Base-by-base conservation (phyloP, 164 flowering plant species). In the Kingdonia uniflora region DNA sequence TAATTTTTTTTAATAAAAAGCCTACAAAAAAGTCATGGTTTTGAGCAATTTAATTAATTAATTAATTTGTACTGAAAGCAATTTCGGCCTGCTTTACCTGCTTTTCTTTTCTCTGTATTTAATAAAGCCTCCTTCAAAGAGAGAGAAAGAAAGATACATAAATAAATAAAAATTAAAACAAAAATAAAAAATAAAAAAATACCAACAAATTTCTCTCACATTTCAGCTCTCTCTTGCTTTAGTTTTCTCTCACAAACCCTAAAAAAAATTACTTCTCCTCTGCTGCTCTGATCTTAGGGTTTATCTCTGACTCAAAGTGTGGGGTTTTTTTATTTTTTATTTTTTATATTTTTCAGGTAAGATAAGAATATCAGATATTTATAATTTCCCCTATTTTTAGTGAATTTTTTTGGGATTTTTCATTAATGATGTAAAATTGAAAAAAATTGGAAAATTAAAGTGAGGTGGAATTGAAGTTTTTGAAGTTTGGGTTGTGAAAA, bases 21-120 rank as follows among this genome's bases (percentile, higher is more conserved):
- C n/a, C n/a, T n/a, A n/a, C n/a, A n/a, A n/a, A n/a, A n/a, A n/a
- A 43, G 20, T 43, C 20, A 11, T n/a, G 13, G 47, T 19, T 2
- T 43, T 19, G 7, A 3, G 47, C 11, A 43, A 22, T 43, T 43
- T 22, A 43, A 43, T 43, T 43, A 43, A 43, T 43, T 43, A 43
- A 43, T n/a, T 43, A n/a, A 43, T 37, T 16, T 43, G 5, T 43
- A n/a, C 6, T 46, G 61, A 64, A 61, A 64, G 66, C 68, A 69
- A 69, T 64, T 64, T 65, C 63, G 60, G 61, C 67, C 66, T 57
- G 61, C 66, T 65, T 61, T 69, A 65, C 69, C 60, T 69, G 52
- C 73, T 51, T 65, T 65, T 51, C n/a, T n/a, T n/a, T n/a, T n/a
- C n/a, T n/a, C n/a, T n/a, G n/a, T n/a, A n/a, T n/a, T 52, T 41